phyloP scores from a whole-genome alignment of 305 asterid species.

The Monarda citriodora region DNA sequence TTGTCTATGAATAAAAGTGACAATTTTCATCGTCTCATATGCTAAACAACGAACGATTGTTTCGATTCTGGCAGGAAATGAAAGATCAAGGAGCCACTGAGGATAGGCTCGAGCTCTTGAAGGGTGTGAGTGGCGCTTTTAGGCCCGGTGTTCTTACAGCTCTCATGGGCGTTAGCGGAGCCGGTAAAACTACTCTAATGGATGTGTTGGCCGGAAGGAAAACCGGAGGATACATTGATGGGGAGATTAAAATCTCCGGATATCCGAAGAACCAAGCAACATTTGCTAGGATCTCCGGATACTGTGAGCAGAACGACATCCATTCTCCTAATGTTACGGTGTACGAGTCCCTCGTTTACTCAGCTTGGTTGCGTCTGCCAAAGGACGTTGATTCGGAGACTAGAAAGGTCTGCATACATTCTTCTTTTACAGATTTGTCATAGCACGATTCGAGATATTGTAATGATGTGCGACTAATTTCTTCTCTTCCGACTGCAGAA shows the following conservation, averaged over 20 bases:
- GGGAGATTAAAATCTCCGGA: conserved; percentile 57
- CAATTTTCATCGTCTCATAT: background rate
- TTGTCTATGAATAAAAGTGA: background rate
- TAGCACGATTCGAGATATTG: conserved; percentile 2
- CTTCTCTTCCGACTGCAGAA: conserved; percentile 23
- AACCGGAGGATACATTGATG: conserved; percentile 75
- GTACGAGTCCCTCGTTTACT: conserved; percentile 60
- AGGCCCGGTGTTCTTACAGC: conserved; percentile 90
- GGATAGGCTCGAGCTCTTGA: conserved; percentile 54
- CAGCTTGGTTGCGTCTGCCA: conserved; percentile 72
- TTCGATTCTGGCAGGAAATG: conserved; percentile 51
- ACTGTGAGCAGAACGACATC: conserved; percentile 79
- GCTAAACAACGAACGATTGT: background rate
- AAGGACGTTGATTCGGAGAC: conserved; percentile 39
- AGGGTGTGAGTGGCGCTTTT: conserved; percentile 79
- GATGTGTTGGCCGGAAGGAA: conserved; percentile 82
- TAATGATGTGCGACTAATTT: background rate
- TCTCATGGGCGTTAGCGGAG: conserved; percentile 85
- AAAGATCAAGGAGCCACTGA: conserved; percentile 52
- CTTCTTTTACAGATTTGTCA: background rate
- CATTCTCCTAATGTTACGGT: conserved; percentile 79
- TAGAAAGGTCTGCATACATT: conserved; percentile 42
- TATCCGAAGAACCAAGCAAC: conserved; percentile 67
- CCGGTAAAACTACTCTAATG: conserved; percentile 84
- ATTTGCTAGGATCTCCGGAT: conserved; percentile 75